A percentile compares a stretch with the other conserved stretches of the same genome.
These are phyloP conservation scores for Hypomyces perniciosus DNA, from an alignment of 2,329 filamentous ascomycete species.

Conservation along the genomic window DNA sequence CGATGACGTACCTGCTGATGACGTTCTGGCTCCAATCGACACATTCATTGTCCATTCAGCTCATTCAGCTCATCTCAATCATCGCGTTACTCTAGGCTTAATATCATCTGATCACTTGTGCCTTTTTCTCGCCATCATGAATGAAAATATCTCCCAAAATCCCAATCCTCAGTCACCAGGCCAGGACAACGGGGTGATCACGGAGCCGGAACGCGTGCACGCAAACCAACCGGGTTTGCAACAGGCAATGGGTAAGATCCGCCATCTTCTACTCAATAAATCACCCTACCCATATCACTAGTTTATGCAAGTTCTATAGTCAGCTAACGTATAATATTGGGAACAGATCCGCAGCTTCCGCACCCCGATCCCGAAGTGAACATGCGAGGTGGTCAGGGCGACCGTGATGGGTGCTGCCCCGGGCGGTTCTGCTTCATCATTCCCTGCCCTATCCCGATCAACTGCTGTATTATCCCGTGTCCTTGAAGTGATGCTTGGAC, in stretches of 20 bases:
- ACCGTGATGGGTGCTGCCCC: conserved; percentile 21
- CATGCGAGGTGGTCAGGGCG: conserved; percentile 24
- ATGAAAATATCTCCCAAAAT: neutral
- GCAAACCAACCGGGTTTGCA: conserved; percentile 6
- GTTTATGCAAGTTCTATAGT: neutral
- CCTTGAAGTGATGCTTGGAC: conserved; percentile 17
- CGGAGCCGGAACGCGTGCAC: conserved; percentile 1
- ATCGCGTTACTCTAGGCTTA: too few species aligned
- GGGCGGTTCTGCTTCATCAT: conserved; percentile 34
- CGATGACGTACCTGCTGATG: too few species aligned
- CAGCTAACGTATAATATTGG: neutral
- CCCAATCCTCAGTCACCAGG: neutral
- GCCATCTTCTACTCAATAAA: too few species aligned
- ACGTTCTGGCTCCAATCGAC: too few species aligned
- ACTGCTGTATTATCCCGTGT: conserved; percentile 28
- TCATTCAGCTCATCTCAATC: too few species aligned
- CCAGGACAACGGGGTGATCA: neutral
- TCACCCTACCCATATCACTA: neutral
- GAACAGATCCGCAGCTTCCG: conserved; percentile 13
- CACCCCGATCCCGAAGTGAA: conserved; percentile 18
- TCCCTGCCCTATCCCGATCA: conserved; percentile 31
- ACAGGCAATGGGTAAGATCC: conserved; percentile 8
- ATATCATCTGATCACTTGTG: too few species aligned
- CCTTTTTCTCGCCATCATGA: neutral
- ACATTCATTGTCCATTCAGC: too few species aligned